Conservation (phyloP, 2,329 filamentous ascomycete genomes). For the Colletotrichum chrysophilum region DNA sequence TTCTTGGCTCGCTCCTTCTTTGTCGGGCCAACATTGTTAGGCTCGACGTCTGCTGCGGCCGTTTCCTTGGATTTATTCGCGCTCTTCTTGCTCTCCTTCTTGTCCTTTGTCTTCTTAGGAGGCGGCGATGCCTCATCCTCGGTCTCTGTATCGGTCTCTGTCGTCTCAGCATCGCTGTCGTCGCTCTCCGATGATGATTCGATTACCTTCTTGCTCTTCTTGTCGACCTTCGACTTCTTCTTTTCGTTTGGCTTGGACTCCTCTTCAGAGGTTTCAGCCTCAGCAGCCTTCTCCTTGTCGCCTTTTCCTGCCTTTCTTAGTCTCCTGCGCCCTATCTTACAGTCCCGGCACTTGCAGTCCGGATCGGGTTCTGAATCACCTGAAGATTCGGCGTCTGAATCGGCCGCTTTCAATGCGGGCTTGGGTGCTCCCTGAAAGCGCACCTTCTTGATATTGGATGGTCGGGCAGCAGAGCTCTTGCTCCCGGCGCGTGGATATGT, state of each 20-base stretch:
- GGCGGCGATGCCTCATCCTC: constrained; percentile 6
- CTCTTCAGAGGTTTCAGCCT: constrained; percentile 12
- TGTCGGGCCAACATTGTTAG: constrained; percentile 9
- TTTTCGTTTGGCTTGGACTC: background rate
- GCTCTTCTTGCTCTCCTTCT: constrained; percentile 12
- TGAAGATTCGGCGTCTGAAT: constrained; percentile 17
- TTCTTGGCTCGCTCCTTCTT: background rate
- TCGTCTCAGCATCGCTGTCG: constrained; percentile 25
- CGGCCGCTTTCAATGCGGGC: constrained; percentile 40
- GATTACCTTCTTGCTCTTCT: constrained; percentile 23
- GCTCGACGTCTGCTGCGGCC: background rate
- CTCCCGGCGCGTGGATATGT: constrained; percentile 49
- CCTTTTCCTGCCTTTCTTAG: constrained; percentile 5
- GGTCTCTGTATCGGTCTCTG: constrained; percentile 27
- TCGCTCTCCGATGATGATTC: constrained; percentile 15
- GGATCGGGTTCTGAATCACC: background rate
- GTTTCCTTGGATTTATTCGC: constrained; percentile 13
- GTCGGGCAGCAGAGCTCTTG: background rate
- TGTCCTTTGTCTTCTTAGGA: constrained; percentile 20
- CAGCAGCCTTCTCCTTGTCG: background rate
- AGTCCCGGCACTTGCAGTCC: background rate
- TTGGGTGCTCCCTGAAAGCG: constrained; percentile 44
- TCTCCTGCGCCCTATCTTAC: background rate
- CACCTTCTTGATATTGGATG: constrained; percentile 44
- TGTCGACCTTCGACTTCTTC: constrained; percentile 5